These are phyloP conservation scores for Daldinia loculata DNA, from an alignment of 495 filamentous ascomycete species.

Conservation along the genomic window DNA sequence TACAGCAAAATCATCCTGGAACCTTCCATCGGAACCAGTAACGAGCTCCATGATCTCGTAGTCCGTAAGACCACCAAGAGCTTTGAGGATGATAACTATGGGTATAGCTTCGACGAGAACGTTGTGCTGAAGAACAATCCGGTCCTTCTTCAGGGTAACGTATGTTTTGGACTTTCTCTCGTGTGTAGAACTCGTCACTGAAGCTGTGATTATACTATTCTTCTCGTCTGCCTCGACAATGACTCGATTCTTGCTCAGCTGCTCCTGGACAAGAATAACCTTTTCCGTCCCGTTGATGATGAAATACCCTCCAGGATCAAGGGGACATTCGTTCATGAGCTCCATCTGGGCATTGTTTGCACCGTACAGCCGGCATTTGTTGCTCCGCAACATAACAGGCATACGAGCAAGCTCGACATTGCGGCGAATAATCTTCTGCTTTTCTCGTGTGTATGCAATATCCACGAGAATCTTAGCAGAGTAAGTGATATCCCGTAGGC, in stretches of 20 bases:
- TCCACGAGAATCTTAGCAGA: slow-evolving; percentile 91
- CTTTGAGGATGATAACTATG: slow-evolving; percentile 89
- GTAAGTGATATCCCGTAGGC: slow-evolving; percentile 94
- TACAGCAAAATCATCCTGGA: slow-evolving; percentile 91
- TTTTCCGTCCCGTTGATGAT: slow-evolving; percentile 88
- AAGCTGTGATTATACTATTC: slow-evolving; percentile 91
- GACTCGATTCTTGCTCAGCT: slow-evolving; percentile 97
- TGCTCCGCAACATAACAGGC: slow-evolving; percentile 96
- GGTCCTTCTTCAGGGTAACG: slow-evolving; percentile 89
- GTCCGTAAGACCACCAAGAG: slow-evolving; percentile 92
- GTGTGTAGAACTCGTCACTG: slow-evolving; percentile 97
- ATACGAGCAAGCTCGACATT: slow-evolving; percentile 85
- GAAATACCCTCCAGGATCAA: slow-evolving; percentile 98
- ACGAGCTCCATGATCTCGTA: slow-evolving; percentile 91
- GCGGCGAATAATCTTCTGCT: slow-evolving; percentile 70
- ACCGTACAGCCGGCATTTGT: slow-evolving; percentile 83
- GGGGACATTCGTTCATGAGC: slow-evolving; percentile 86
- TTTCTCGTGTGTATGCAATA: slow-evolving; percentile 82
- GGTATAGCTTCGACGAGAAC: slow-evolving; percentile 90
- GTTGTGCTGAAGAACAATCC: slow-evolving; percentile 90
- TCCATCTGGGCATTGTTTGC: slow-evolving; percentile 87
- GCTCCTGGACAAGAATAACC: slow-evolving; percentile 97
- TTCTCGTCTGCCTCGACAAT: slow-evolving; percentile 93
- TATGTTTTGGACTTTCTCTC: slow-evolving; percentile 98
- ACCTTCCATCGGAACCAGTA: slow-evolving; percentile 80